These are phyloP conservation scores for Paramyrothecium roridum DNA, from an alignment of 2,329 filamentous ascomycete species.

Conservation along the genomic window DNA sequence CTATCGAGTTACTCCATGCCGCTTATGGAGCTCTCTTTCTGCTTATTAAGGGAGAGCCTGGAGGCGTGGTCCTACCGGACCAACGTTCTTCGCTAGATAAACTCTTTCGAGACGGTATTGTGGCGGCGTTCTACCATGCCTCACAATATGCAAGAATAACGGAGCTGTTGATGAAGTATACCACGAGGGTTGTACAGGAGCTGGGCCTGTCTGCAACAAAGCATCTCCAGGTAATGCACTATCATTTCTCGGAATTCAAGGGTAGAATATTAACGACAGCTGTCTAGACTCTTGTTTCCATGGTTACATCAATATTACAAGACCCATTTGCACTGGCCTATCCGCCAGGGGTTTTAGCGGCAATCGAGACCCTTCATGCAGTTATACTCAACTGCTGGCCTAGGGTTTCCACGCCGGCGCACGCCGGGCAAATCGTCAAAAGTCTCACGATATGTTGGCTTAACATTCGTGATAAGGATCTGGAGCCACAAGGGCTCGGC, in stretches of 20 bases:
- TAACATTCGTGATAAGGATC: constrained; percentile 40
- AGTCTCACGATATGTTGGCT: constrained; percentile 63
- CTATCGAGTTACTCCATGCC: constrained; percentile 57
- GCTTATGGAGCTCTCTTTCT: constrained; percentile 66
- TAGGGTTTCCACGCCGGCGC: constrained; percentile 50
- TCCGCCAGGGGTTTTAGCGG: constrained; percentile 49
- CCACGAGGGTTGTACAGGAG: constrained; percentile 45
- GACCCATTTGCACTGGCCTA: constrained; percentile 64
- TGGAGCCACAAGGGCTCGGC: not conserved
- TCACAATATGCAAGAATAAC: constrained; percentile 56
- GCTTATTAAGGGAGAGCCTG: constrained; percentile 31
- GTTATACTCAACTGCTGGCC: constrained; percentile 68
- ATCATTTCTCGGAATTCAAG: not conserved
- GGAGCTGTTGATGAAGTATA: constrained; percentile 50
- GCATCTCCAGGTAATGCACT: constrained; percentile 65
- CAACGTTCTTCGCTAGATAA: constrained; percentile 38
- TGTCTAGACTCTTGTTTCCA: constrained; percentile 59
- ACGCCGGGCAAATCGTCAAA: constrained; percentile 62
- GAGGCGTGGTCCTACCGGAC: too few species aligned
- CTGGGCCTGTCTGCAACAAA: constrained; percentile 63
- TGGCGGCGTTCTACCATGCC: constrained; percentile 55
- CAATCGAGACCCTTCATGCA: constrained; percentile 50
- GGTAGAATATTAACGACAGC: constrained; percentile 5
- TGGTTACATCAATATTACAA: constrained; percentile 61
- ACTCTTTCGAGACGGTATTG: constrained; percentile 52